Base-by-base conservation (phyloP, 768 basidiomycete species). In the Lentinula lateritia region DNA sequence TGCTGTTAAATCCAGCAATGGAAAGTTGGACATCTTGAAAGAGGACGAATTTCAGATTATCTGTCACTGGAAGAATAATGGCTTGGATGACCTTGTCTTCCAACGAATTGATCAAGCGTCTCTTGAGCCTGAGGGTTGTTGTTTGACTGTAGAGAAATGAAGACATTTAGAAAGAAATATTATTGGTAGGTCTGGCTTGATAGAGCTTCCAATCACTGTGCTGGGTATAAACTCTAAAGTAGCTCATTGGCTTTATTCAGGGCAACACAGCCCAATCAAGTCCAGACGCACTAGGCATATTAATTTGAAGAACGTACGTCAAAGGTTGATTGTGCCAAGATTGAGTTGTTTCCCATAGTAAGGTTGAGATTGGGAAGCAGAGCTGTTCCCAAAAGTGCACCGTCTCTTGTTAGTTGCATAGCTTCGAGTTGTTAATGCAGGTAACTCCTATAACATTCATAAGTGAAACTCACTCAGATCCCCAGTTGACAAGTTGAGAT, bases 21-120 rank as follows among this genome's bases (percentile, higher is more conserved):
- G 70, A 70, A 15, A 90, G 71, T 50, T 77, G 71, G 12, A 86
- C 84, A 62, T 88, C 86, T 85, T 57, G 10, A 13, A 13, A 20
- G 0, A 15, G 6, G 16, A 53, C 43, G n/a, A 58, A 18, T 23
- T 35, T 42, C 41, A 42, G 23, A 16, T 52, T 23, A 42, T 3
- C n/a, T 18, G 16, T 15, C 15, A 52, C 61, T 16, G 13, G 6
- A 34, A 38, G n/a, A 50, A 16, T 34, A 46, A 8, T 32, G 45
- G 28, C 28, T 18, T 10, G 10, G 36, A 71, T 41, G 58, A 83
- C 86, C 83, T 66, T 78, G 82, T 54, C 83, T 80, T 13, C 83
- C 80, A 48, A 90, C 81, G 66, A 90, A 91, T 41, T 90, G 82
- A 58, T 84, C 80, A 36, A 92, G 75, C 1, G 88, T 89, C 64